Evolutionary conservation across 345 rosid genomes (phyloP), one percentile per base, ranked within the genome.

Genomic region (Boechera retrofracta): DNA sequence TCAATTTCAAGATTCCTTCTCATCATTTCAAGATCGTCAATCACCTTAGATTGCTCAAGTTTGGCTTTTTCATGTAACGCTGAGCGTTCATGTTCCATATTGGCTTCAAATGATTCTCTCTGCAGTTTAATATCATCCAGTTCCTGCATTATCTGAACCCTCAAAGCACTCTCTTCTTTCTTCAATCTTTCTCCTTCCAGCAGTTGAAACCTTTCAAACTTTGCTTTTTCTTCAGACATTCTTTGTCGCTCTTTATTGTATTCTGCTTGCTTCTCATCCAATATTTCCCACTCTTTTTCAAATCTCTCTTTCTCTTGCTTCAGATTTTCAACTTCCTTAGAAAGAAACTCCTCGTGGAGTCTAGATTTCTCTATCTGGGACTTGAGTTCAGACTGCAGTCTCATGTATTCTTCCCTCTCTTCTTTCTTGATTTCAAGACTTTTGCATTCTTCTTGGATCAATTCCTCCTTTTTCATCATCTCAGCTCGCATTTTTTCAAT

Each of bases 221-320:
- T 87, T 9, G 78, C 83, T 70, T 83, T 88, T 81, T 86, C 91
- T 65, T 86, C 86, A 64, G 67, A 77, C 81, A 86, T 57, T 54
- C 57, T 67, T 69, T 74, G 79, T 71, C 56, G 85, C 66, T 80
- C 86, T 78, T 83, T 79, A 62, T 42, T 75, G 55, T 82, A 78
- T 66, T 83, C 88, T 53, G 71, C 82, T 64, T 85, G 89, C 79
- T 87, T 91, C 78, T 86, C 93, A 85, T 91, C 93, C 85, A 94
- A 79, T 75, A 77, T 85, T 72, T 87, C 91, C 91, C 93, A 88
- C 58, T 91, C 97, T 78, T 85, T 86, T 86, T 89, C 89, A 84
- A 91, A 91, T 45, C 74, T 89, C 77, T 86, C 87, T 74, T 82
- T 87, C 69, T 94, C 94, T 78, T 75, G 85, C 71, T 87, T 87